Base-by-base conservation (phyloP, 441 rosid genomes). In the Populus trichocarpa region DNA sequence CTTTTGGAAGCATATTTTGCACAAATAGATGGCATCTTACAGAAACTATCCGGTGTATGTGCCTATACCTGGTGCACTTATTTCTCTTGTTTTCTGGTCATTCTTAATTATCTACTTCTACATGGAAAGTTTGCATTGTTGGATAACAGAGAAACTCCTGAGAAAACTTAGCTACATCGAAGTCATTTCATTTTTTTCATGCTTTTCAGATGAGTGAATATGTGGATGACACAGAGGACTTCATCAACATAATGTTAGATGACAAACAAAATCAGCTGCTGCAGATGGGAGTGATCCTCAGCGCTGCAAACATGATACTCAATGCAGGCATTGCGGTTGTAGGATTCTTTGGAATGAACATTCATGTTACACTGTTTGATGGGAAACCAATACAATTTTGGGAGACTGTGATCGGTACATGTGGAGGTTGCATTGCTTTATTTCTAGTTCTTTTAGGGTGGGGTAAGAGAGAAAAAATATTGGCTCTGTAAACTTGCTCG, bases 211-310 rank as follows among this genome's bases (percentile, higher is more conserved):
- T 88, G 91, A 87, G 86, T 4, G 90, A 88, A 69, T 84, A 87
- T 8, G 91, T 88, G 53, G 85, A 83, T 32, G 85, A 86, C 86
- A 86, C 89, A 0, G 90, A 88, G 69, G 90, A 88, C 68, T 88
- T 79, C 72, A 84, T 88, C 84, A 88, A 88, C 82, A 86, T 88
- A 38, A 88, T 86, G 89, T 64, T 88, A 83, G 89, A 88, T 69
- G 89, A 88, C 74, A 86, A 85, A 73, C 90, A 86, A 79, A 86
- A 87, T 67, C 87, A 86, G 74, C 78, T 88, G 69, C 82, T 84
- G 67, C 87, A 87, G 74, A 89, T 85, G 90, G 92, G 90, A 68
- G 90, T 89, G 76, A 74, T 86, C 88, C 85, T 89, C 25, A 75
- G 85, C 33, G 77, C 86, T 13, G 85, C 87, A 11, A 89, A 76